phyloP scores from a whole-genome alignment of 257 asterid species.

The Solanum chiquidenum region DNA sequence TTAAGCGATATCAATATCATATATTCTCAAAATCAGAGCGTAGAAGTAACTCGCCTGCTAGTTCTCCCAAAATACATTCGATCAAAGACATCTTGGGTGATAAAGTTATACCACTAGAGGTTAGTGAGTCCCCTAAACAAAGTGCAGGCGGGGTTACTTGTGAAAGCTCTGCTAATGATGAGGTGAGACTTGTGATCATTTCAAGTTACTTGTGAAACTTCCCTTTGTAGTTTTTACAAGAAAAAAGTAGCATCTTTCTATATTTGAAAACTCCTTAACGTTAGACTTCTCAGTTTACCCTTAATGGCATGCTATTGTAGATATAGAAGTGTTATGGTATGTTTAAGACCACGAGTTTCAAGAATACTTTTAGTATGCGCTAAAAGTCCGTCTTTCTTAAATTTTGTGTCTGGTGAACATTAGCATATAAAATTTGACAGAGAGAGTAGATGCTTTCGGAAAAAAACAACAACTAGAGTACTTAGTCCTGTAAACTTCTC shows the following conservation, averaged over 20 bases:
- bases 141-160: neutral
- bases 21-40: slow-evolving; percentile 24
- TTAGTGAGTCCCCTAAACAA: slow-evolving; percentile 33
- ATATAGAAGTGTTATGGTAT: neutral
- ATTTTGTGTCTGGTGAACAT: neutral
- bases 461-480: neutral
- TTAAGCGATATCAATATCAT: slow-evolving; percentile 24
- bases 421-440: neutral
- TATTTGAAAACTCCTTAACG: neutral
- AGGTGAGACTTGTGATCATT: slow-evolving; percentile 22
- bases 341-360: neutral
- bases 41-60: slow-evolving; percentile 37
- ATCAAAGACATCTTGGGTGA: slow-evolving; percentile 29
- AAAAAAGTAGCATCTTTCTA: neutral
- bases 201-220: neutral
- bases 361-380: neutral
- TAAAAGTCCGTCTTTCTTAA: neutral
- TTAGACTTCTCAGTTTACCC: neutral
- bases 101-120: slow-evolving; percentile 21
- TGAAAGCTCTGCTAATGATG: slow-evolving; percentile 21
- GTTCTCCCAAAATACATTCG: slow-evolving; percentile 22
- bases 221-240: neutral
- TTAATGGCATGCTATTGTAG: neutral
- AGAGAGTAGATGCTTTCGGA: neutral
- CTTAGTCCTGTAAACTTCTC: neutral